Percentiles rank a stretch among this genome's conserved stretches.
These are phyloP conservation scores for Tillandsia fasciculata DNA, from an alignment of 176 grass and related monocot species.

Conservation along the genomic window DNA sequence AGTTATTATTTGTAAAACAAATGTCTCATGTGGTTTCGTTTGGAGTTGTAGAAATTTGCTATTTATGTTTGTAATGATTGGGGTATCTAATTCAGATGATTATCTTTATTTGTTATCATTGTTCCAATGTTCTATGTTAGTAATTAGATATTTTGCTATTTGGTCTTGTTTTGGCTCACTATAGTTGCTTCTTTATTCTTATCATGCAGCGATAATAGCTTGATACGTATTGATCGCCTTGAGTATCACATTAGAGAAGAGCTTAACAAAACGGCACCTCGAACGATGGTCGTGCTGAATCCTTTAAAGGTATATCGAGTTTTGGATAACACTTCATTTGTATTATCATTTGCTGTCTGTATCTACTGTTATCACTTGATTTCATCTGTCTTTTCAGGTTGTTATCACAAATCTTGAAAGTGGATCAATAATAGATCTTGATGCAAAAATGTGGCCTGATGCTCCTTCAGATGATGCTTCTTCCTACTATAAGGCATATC, in stretches of 20 bases:
- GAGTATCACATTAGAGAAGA: constrained; percentile 97
- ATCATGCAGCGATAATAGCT: constrained; percentile 85
- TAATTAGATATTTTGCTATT: not conserved
- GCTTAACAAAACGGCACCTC: constrained; percentile 75
- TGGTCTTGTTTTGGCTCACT: not conserved
- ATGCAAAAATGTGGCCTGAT: constrained; percentile 98
- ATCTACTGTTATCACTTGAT: constrained; percentile 14
- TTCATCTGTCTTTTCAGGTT: constrained; percentile 34
- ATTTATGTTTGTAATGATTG: too few relatives aligned
- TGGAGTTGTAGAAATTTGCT: too few relatives aligned
- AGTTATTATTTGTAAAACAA: too few relatives aligned
- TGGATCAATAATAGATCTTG: constrained; percentile 65
- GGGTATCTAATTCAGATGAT: too few relatives aligned
- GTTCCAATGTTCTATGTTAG: not conserved
- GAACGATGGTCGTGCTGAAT: constrained; percentile 75
- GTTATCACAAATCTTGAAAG: constrained; percentile 94
- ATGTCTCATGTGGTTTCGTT: too few relatives aligned
- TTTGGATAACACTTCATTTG: not conserved
- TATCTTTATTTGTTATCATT: too few relatives aligned
- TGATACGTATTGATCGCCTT: constrained; percentile 78
- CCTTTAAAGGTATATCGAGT: constrained; percentile 69
- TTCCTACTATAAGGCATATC: constrained; percentile 73
- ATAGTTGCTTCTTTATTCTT: constrained; percentile 11
- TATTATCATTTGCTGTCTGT: constrained; percentile 1
- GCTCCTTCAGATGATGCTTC: constrained; percentile 65